phyloP scores from a whole-genome alignment of 306 rosid species.

The Clitoria ternatea region DNA sequence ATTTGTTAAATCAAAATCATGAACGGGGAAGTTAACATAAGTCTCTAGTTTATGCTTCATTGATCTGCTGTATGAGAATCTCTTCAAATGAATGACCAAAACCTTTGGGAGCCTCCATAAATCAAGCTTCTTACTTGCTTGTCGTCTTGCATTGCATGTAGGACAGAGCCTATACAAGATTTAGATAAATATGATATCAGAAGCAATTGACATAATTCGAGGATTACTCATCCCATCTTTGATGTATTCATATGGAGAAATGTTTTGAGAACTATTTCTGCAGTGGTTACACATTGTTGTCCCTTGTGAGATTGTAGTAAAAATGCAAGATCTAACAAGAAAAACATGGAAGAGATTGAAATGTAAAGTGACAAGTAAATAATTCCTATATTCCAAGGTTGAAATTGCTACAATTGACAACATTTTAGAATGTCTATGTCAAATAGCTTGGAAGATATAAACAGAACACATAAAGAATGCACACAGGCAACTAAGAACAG shows the following conservation, averaged over 20 bases:
- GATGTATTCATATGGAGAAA: not conserved
- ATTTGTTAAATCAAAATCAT: constrained; percentile 84
- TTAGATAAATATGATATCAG: constrained; percentile 3
- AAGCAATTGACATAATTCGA: constrained; percentile 10
- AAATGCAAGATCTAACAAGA: not conserved
- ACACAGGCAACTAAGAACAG: not conserved
- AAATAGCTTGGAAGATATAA: not conserved
- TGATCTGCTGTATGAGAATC: constrained; percentile 97
- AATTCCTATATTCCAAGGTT: constrained; percentile 2
- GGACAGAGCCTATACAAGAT: constrained; percentile 78
- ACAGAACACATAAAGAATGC: not conserved
- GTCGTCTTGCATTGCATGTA: constrained; percentile 86
- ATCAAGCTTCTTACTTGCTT: constrained; percentile 98
- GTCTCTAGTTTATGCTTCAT: constrained; percentile 98
- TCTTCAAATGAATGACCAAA: constrained; percentile 89
- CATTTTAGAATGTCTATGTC: not conserved
- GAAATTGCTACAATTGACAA: not conserved
- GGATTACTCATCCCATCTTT: not conserved
- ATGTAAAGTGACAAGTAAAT: not conserved
- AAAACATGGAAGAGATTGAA: not conserved
- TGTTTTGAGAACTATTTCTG: not conserved
- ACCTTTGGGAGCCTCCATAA: constrained; percentile 98
- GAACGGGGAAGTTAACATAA: constrained; percentile 87
- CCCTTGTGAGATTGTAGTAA: not conserved
- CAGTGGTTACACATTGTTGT: not conserved